These are phyloP conservation scores for Zygosaccharomyces lentus DNA, from an alignment of 805 yeast species.

Conservation along the genomic window DNA sequence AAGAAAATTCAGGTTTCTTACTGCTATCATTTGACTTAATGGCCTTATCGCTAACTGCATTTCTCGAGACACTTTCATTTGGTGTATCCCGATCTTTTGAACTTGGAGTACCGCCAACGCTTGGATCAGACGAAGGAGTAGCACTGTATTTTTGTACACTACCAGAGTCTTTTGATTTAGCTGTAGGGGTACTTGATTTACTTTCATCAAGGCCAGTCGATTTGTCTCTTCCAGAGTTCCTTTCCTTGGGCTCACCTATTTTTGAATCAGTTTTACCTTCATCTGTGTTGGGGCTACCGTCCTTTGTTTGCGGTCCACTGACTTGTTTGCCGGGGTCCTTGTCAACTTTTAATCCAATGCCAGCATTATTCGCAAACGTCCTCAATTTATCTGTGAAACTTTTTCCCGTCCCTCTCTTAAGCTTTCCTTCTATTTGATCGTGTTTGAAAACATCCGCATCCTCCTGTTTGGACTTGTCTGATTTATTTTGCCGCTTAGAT, in stretches of 20 bases:
- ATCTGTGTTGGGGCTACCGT: conserved; percentile 2
- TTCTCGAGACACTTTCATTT: too few species aligned
- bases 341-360: conserved; percentile 20
- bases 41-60: too few species aligned
- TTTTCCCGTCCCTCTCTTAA: conserved; percentile 1
- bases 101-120: too few species aligned
- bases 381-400: conserved; percentile 21
- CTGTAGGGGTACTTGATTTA: too few species aligned
- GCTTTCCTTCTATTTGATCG: not conserved
- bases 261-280: not conserved
- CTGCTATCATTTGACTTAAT: too few species aligned
- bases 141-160: too few species aligned
- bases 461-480: not conserved
- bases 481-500: not conserved
- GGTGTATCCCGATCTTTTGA: too few species aligned
- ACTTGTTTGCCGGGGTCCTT: not conserved
- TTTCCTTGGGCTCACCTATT: not conserved
- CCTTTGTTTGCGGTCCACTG: not conserved
- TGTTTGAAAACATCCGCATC: not conserved
- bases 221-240: too few species aligned
- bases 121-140: too few species aligned
- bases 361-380: conserved; percentile 16
- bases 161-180: too few species aligned
- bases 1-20: too few species aligned
- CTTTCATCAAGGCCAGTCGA: too few species aligned